phyloP scores from a whole-genome alignment of 2,329 filamentous ascomycete species.

The Exophiala aquamarina region DNA sequence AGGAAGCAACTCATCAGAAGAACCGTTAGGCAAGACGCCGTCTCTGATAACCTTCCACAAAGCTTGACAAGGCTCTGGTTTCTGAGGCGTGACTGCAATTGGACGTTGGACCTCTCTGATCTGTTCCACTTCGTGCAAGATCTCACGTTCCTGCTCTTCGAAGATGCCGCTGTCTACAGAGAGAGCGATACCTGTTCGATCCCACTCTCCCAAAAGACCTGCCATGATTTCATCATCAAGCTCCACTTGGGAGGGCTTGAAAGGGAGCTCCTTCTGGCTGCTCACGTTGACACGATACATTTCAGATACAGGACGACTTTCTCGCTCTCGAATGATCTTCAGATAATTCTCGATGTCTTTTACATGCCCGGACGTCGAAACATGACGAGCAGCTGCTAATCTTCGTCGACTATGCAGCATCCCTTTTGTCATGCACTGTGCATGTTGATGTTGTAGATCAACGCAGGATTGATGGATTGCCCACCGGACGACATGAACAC shows the following conservation, averaged over 20 bases:
- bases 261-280: background rate
- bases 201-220: constrained; percentile 37
- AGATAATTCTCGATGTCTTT: constrained; percentile 8
- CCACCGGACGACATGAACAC: constrained; percentile 59
- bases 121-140: constrained; percentile 60
- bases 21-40: constrained; percentile 32
- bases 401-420: constrained; percentile 46
- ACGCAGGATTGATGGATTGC: constrained; percentile 57
- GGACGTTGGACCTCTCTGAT: constrained; percentile 49
- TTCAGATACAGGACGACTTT: constrained; percentile 52
- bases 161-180: constrained; percentile 45
- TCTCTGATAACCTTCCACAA: constrained; percentile 42
- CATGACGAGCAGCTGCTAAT: constrained; percentile 1
- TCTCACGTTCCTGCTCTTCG: constrained; percentile 67
- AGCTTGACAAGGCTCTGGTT: too few relatives aligned
- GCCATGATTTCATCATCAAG: constrained; percentile 30
- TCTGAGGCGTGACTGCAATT: constrained; percentile 30
- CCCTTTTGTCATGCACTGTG: constrained; percentile 64
- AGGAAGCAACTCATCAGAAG: constrained; percentile 38
- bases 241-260: constrained; percentile 19
- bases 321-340: constrained; percentile 54
- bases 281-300: constrained; percentile 49
- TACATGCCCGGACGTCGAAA: background rate
- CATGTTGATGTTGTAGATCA: constrained; percentile 51
- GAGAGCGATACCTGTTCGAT: constrained; percentile 35